Conservation (phyloP, 345 rosid genomes). For the Pseudoturritis turrita region DNA sequence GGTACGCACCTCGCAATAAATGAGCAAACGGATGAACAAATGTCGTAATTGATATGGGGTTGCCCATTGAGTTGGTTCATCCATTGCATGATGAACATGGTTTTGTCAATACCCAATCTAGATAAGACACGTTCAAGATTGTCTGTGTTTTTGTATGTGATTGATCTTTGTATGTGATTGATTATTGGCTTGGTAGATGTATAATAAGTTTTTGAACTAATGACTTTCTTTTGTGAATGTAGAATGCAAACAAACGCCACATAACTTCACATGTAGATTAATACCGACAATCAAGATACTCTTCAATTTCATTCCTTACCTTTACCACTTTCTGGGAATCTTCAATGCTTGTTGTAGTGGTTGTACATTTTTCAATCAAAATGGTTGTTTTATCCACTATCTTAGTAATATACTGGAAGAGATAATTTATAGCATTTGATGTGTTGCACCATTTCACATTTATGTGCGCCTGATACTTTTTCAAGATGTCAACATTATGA, state of each 20-base stretch:
- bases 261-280: background rate
- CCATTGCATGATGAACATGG: background rate
- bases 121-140: background rate
- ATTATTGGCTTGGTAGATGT: background rate
- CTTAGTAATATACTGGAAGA: background rate
- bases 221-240: background rate
- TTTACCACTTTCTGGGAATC: background rate
- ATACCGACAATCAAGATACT: background rate
- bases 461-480: background rate
- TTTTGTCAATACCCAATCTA: background rate
- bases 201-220: background rate
- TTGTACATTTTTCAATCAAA: background rate
- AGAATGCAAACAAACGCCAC: background rate
- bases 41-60: background rate
- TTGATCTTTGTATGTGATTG: too few species aligned
- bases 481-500: background rate
- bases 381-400: background rate
- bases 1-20: background rate
- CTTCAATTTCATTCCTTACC: background rate
- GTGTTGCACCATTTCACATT: background rate
- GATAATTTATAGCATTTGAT: background rate
- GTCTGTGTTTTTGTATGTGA: background rate
- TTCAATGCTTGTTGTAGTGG: background rate
- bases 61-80: background rate
- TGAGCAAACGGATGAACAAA: background rate